phyloP scores from a whole-genome alignment of 2,329 filamentous ascomycete species.

The Botrytis medusae region DNA sequence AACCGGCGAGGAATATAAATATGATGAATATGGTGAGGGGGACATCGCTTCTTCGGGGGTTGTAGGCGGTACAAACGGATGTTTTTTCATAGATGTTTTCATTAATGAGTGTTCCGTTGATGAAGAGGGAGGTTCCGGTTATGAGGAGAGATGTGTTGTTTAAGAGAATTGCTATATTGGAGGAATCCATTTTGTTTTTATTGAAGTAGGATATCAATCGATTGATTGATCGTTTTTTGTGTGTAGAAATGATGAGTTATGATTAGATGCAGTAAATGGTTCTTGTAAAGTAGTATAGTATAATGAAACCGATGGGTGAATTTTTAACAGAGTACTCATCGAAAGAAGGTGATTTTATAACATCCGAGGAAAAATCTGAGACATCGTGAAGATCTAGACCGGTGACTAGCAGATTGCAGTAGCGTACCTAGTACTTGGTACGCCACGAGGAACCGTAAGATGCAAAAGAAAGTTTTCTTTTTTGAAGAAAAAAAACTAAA shows the following conservation, averaged over 20 bases:
- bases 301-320: neutral
- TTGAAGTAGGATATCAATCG: no score
- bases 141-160: neutral
- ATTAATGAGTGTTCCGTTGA: neutral
- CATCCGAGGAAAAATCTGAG: neutral
- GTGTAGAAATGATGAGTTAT: neutral
- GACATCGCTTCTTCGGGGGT: neutral
- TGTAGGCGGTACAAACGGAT: neutral
- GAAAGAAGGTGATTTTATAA: neutral
- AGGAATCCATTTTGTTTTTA: neutral
- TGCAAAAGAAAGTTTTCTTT: neutral
- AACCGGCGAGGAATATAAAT: neutral
- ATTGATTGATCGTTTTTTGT: neutral
- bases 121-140: neutral
- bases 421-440: neutral
- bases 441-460: no score
- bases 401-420: neutral
- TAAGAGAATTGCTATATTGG: neutral
- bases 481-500: no score
- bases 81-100: neutral
- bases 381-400: neutral
- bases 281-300: neutral
- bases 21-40: neutral
- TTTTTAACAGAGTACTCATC: neutral
- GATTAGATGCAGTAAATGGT: neutral